phyloP scores from a whole-genome alignment of 441 rosid genomes.

The Brassica balearica region DNA sequence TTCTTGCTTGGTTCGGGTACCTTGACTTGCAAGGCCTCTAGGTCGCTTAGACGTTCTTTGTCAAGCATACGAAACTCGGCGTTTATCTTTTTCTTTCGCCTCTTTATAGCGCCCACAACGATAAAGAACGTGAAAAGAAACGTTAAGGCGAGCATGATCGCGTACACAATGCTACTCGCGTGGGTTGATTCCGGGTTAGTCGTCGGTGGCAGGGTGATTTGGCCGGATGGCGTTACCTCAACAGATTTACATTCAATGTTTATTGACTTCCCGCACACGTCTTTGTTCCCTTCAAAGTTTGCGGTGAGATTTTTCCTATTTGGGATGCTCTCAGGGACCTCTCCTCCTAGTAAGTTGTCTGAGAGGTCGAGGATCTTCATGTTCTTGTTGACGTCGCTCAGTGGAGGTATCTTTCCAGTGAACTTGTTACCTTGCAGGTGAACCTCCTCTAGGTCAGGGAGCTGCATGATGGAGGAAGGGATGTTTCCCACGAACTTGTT shows the following conservation, averaged over 20 bases:
- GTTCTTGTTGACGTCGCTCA: constrained; percentile 30
- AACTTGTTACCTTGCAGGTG: constrained; percentile 70
- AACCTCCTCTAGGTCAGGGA: constrained; percentile 56
- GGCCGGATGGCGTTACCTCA: background rate
- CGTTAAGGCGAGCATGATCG: constrained; percentile 36
- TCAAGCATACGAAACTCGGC: constrained; percentile 52
- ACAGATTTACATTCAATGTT: constrained; percentile 28
- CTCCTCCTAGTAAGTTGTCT: constrained; percentile 63
- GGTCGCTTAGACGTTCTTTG: constrained; percentile 46
- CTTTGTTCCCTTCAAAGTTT: constrained; percentile 47
- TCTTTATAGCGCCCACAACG: constrained; percentile 18
- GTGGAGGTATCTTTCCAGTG: constrained; percentile 60
- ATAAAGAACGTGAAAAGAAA: constrained; percentile 39
- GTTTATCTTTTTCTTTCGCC: constrained; percentile 24
- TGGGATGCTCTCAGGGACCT: constrained; percentile 52
- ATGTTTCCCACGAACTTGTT: constrained; percentile 66
- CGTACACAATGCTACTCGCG: background rate
- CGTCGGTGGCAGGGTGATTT: background rate
- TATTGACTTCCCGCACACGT: constrained; percentile 65
- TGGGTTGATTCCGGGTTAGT: background rate
- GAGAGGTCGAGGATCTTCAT: constrained; percentile 56
- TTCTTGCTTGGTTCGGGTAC: constrained; percentile 27
- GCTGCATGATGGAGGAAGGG: constrained; percentile 59
- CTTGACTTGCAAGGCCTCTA: constrained; percentile 41
- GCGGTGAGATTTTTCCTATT: constrained; percentile 34